A percentile compares a stretch with the other conserved stretches of the same genome.
Evolutionary conservation across 352 stramenopile species (phyloP).

Genomic region (Phytopythium helicoides): DNA sequence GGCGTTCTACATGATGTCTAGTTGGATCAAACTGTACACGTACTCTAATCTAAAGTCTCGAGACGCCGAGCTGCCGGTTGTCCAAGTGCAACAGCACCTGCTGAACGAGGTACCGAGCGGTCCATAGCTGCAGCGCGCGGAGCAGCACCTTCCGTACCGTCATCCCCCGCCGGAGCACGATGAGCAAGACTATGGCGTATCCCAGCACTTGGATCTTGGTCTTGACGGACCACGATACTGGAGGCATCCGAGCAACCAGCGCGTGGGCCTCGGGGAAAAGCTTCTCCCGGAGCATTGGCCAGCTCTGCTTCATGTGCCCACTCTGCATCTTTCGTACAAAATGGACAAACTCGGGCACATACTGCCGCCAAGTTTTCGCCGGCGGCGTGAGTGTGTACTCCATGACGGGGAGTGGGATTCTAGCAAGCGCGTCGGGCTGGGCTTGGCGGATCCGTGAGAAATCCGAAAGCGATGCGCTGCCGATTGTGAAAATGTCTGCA

Average conservation of each 20-base stretch:
- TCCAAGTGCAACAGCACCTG: constrained; percentile 52
- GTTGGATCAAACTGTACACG: no score
- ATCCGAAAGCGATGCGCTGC: constrained; percentile 69
- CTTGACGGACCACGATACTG: constrained; percentile 34
- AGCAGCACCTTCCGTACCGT: constrained; percentile 49
- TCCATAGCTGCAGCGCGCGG: constrained; percentile 49
- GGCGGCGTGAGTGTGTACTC: constrained; percentile 57
- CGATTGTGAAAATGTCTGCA: constrained; percentile 67
- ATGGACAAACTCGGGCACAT: constrained; percentile 48
- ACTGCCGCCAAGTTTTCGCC: constrained; percentile 40
- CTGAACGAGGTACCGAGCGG: constrained; percentile 53
- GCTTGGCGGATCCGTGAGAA: constrained; percentile 58
- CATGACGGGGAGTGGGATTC: constrained; percentile 57
- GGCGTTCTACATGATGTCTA: no score
- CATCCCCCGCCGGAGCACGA: constrained; percentile 48
- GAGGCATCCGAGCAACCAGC: constrained; percentile 28
- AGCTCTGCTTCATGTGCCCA: constrained; percentile 55
- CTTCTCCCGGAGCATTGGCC: constrained; percentile 43
- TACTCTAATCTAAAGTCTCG: constrained; percentile 4
- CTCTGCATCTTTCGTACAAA: constrained; percentile 48
- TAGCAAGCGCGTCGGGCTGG: constrained; percentile 35
- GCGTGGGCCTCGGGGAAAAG: constrained; percentile 49
- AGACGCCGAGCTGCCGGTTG: constrained; percentile 9
- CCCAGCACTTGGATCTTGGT: constrained; percentile 42
- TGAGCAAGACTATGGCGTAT: constrained; percentile 52